Conservation (phyloP, 768 basidiomycete species). For the Boletus tomentosulus region DNA sequence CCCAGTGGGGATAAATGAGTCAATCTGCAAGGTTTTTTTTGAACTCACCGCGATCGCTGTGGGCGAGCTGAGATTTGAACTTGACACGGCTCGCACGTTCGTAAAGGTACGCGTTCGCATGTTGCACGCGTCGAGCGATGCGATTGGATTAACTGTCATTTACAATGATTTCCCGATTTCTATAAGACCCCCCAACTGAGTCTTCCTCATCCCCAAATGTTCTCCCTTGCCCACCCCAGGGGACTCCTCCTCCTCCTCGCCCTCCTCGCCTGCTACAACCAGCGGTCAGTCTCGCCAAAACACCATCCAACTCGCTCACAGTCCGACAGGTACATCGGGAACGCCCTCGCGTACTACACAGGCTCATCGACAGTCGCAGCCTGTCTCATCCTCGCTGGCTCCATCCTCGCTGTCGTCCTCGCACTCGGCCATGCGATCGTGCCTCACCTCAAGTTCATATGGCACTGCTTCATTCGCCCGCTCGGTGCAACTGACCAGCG, state of each 20-base stretch:
- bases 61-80: no score
- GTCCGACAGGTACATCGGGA: conserved; percentile 10
- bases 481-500: conserved; percentile 39
- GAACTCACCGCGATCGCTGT: no score
- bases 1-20: no score
- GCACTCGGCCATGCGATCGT: conserved; percentile 25
- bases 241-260: conserved; percentile 18
- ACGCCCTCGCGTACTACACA: conserved; percentile 23
- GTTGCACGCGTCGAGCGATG: background rate
- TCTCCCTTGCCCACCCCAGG: conserved; percentile 10
- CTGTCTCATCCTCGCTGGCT: conserved; percentile 26
- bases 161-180: no score
- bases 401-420: conserved; percentile 16
- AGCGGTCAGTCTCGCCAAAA: conserved; percentile 8
- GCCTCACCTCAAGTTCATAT: conserved; percentile 44
- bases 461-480: conserved; percentile 48
- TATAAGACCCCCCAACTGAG: background rate
- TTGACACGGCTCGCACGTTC: no score
- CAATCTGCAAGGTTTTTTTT: no score
- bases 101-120: background rate
- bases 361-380: conserved; percentile 28
- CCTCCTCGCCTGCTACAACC: conserved; percentile 16
- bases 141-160: background rate
- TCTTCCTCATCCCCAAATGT: background rate
- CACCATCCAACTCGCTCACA: background rate